Evolutionary conservation across 2,329 filamentous ascomycete genomes (phyloP), one percentile per base, ranked within the genome.

Genomic region (Metarhizium rileyi): DNA sequence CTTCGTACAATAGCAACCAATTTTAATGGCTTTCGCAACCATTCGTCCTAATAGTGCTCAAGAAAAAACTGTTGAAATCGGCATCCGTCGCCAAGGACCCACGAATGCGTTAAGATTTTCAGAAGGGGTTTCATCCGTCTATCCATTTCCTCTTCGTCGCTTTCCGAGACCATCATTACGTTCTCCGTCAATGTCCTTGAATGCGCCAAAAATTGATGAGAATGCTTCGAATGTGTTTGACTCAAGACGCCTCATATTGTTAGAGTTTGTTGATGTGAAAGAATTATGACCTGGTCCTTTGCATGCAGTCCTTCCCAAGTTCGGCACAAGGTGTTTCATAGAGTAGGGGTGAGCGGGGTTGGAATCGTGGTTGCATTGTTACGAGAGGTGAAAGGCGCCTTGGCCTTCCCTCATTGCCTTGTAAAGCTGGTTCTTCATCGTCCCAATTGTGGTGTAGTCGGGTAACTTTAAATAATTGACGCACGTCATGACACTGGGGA

Each of bases 401-500:
- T 98, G 93, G 23, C 93, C 93, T 72, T 98, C 94, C 66, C 83
- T 87, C 64, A 95, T 95, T 25, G 93, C 94, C 56, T 84, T 85
- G 56, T 80, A 82, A 48, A 98, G 75, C 66, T 88, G 87, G 64
- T 85, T 79, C 61, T 78, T 84, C 69, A 98, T 81, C 47, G 85
- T 76, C 2, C 87, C 80, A 54, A 95, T 71, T 57, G 73, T 82
- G 57, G 83, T 91, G 69, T 98, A 98, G 68, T 98, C 89, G 20
- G 93, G 93, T 62, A 98, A 78, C 70, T 98, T 98, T 61, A 98
- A 81, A 66, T 98, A 98, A 68, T 98, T 98, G 69, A 95, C 93
- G 66, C 94, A 98, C 10, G 94, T 98, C 94, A 98, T 98, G 66
- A 98, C 94, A 65, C 90, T 97, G 12, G 94, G 93, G n/a, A 98